Conservation (phyloP, 1,284 basidiomycete genomes). For the Irpex rosettiformis region DNA sequence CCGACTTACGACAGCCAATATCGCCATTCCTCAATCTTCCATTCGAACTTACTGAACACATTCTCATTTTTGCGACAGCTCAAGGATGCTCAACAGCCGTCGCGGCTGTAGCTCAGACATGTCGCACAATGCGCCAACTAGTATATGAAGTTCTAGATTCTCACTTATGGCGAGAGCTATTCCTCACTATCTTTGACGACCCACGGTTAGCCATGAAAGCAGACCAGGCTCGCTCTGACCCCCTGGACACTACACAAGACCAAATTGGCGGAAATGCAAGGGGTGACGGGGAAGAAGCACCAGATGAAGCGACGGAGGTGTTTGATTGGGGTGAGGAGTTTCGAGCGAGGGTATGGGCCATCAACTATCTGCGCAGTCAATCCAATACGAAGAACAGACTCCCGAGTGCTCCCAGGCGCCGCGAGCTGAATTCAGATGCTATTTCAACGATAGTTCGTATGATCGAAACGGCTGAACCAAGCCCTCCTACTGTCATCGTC, state of each 20-base stretch:
- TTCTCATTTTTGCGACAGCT: conserved; percentile 34
- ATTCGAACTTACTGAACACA: conserved; percentile 41
- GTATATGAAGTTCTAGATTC: conserved; percentile 40
- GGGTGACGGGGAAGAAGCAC: not conserved
- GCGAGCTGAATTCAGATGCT: conserved; percentile 13
- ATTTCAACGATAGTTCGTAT: conserved; percentile 29
- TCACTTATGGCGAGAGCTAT: conserved; percentile 53
- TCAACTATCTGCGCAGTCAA: conserved; percentile 9
- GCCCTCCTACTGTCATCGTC: conserved; percentile 24
- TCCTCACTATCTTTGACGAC: conserved; percentile 48
- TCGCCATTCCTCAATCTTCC: conserved; percentile 23
- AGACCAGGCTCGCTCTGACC: not conserved
- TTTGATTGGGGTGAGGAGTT: conserved; percentile 21
- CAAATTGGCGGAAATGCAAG: no score
- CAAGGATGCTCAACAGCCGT: conserved; percentile 32
- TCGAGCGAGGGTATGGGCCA: conserved; percentile 18
- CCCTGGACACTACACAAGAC: not conserved
- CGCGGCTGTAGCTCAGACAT: conserved; percentile 42
- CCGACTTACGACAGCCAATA: no score
- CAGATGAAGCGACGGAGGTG: not conserved
- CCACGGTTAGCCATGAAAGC: conserved; percentile 28
- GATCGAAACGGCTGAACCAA: conserved; percentile 31
- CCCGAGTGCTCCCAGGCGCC: not conserved
- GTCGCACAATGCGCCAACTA: conserved; percentile 34
- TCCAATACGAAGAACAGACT: not conserved